Base-by-base conservation (phyloP, 805 yeast genomes). In the Metschnikowia colocasiae region DNA sequence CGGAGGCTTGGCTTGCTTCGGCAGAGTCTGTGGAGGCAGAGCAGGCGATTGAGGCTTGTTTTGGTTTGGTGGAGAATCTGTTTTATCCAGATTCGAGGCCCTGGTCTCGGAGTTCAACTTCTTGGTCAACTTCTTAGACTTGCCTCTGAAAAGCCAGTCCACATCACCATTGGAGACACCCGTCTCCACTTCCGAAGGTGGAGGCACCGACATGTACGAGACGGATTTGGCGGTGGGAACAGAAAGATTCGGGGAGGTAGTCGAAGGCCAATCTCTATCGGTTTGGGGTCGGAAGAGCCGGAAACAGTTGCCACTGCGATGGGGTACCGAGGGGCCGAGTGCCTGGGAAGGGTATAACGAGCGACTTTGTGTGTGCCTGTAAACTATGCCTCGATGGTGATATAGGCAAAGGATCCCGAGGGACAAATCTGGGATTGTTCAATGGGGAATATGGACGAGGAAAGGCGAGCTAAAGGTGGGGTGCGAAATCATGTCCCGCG, bases 91-190 rank as follows among this genome's bases (percentile, higher is more conserved):
- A 12, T 39, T 32, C 22, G 56, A 48, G 9, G 55, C 49, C 29
- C 40, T 46, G 22, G 43, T 31, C 20, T 54, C 57, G 7, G 54
- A 45, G 27, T 60, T 65, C 65, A 65, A 60, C 54, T 71, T 75
- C 54, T 76, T 77, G 34, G 76, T 67, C 41, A 76, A 59, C 52
- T 78, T 81, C 65, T 78, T 80, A 34, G 83, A 81, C 60, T 83
- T 83, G n/a, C 91, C 91, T 57, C 89, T 73, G 60, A 86, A 86
- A 23, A 87, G 69, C 95, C 95, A 87, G 59, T 86, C 95, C 10
- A 87, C 90, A 55, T 86, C 92, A 37, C 87, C 84, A 57, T 83
- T 82, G 43, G 84, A 69, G 2, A 82, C 87, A 4, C 87, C 86
- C 7, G 76, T 63, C 20, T 68, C 73, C 50, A 56, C 49, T 18